These are phyloP conservation scores for Psophocarpus tetragonolobus DNA, from an alignment of 306 rosid genomes.

Conservation along the genomic window DNA sequence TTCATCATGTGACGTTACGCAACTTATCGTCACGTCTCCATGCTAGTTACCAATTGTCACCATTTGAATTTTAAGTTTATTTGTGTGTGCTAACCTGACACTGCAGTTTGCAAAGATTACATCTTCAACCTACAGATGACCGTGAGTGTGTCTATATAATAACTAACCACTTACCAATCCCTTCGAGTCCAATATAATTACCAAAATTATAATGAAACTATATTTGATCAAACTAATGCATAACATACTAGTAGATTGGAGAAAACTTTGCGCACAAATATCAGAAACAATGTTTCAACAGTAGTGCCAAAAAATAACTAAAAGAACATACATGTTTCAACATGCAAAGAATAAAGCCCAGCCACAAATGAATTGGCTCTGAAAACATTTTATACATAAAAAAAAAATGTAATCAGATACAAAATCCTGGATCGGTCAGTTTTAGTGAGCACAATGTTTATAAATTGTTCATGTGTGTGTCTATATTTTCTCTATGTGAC, in stretches of 20 bases:
- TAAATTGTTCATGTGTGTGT: background rate
- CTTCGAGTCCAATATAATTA: constrained; percentile 9
- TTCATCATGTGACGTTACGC: too few relatives aligned
- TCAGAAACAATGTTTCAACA: constrained; percentile 17
- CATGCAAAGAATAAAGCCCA: background rate
- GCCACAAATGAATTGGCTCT: background rate
- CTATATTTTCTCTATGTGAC: background rate
- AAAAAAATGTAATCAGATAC: background rate
- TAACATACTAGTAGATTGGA: background rate
- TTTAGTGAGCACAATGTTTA: background rate
- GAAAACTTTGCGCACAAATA: constrained; percentile 16
- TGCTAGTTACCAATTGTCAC: too few relatives aligned
- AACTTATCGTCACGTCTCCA: too few relatives aligned
- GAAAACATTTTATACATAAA: background rate
- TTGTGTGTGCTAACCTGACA: too few relatives aligned
- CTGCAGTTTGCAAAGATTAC: too few relatives aligned
- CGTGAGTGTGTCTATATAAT: too few relatives aligned
- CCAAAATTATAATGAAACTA: constrained; percentile 2
- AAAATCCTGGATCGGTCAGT: background rate
- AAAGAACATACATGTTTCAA: background rate
- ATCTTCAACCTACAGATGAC: too few relatives aligned
- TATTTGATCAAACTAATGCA: background rate
- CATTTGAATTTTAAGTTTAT: too few relatives aligned
- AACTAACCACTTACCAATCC: background rate
- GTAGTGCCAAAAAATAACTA: constrained; percentile 5